Evolutionary conservation across 2,329 filamentous ascomycete species (phyloP).

Genomic region (Lojkania enalia): DNA sequence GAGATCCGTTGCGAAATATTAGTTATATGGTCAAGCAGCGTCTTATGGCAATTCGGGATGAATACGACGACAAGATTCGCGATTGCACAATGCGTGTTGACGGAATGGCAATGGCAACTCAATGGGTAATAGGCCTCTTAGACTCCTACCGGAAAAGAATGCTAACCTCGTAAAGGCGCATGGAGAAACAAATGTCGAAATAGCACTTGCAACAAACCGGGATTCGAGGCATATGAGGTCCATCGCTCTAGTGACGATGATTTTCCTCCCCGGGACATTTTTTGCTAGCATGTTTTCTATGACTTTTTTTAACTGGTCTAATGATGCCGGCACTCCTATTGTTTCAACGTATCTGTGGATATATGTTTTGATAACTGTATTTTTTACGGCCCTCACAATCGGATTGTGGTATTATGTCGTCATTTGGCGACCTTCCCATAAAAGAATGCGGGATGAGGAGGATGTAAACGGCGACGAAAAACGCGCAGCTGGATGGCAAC

Average conservation of each 20-base stretch:
- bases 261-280: conserved; percentile 28
- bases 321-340: not conserved
- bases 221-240: conserved; percentile 26
- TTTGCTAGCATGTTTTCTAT: conserved; percentile 26
- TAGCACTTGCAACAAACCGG: conserved; percentile 19
- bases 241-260: conserved; percentile 27
- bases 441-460: not conserved
- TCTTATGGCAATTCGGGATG: conserved; percentile 16
- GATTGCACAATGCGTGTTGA: conserved; percentile 27
- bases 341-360: conserved; percentile 24
- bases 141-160: not conserved
- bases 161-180: conserved; percentile 11
- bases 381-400: conserved; percentile 17
- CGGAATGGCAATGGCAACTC: conserved; percentile 30
- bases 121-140: conserved; percentile 22
- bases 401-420: conserved; percentile 24
- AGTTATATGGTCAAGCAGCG: conserved; percentile 17
- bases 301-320: conserved; percentile 25
- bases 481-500: too few relatives aligned
- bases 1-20: not conserved
- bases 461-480: too few relatives aligned
- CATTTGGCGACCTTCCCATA: conserved; percentile 4
- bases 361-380: conserved; percentile 18
- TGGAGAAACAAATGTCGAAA: conserved; percentile 24
- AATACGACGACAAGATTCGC: conserved; percentile 27